Evolutionary conservation across 2,329 filamentous ascomycete species (phyloP).

Genomic region (Decorospora gaudefroyi): DNA sequence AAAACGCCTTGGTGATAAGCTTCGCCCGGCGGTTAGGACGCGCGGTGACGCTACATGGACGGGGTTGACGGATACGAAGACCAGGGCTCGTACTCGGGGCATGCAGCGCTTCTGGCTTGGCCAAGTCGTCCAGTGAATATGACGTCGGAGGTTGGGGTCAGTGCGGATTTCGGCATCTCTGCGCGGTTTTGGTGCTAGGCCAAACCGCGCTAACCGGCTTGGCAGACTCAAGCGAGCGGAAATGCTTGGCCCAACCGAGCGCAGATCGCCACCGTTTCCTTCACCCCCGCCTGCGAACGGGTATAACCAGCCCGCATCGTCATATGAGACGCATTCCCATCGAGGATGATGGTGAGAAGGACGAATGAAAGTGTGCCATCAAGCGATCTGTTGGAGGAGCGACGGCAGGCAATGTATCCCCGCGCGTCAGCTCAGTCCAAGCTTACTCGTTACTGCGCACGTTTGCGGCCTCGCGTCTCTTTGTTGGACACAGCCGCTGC

Average conservation of each 20-base stretch:
- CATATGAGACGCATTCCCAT: background rate
- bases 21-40: slow-evolving; percentile 31
- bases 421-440: slow-evolving; percentile 12
- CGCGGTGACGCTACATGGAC: slow-evolving; percentile 18
- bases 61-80: slow-evolving; percentile 12
- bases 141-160: slow-evolving; percentile 19
- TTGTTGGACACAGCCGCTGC: slow-evolving; percentile 24
- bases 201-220: slow-evolving; percentile 24
- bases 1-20: slow-evolving; percentile 31
- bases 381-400: background rate
- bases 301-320: slow-evolving; percentile 7
- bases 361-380: too few relatives aligned
- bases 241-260: slow-evolving; percentile 8
- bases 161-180: slow-evolving; percentile 21
- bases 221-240: slow-evolving; percentile 25
- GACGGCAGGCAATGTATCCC: background rate
- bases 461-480: slow-evolving; percentile 16
- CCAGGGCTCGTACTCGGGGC: too few relatives aligned
- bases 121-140: slow-evolving; percentile 17
- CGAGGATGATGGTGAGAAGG: background rate
- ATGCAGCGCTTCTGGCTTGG: too few relatives aligned
- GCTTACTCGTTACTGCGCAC: slow-evolving; percentile 10
- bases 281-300: slow-evolving; percentile 6
- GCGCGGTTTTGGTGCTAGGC: slow-evolving; percentile 20
- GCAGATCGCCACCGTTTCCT: slow-evolving; percentile 4